phyloP scores from a whole-genome alignment of 2,329 filamentous ascomycete species.

The Aspergillus awamori region DNA sequence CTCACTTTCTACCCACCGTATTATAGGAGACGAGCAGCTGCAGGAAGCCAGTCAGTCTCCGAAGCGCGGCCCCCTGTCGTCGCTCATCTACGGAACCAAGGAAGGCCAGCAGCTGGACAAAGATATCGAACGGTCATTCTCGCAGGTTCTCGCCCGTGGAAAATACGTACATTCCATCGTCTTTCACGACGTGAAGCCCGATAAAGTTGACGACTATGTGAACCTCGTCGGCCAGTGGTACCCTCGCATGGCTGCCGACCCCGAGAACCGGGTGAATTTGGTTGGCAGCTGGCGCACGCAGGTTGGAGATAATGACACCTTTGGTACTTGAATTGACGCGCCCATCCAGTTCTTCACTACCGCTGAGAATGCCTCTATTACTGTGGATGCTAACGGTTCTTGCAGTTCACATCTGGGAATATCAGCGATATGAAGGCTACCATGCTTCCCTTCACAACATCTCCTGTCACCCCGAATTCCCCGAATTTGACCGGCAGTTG shows the following conservation, averaged over 20 bases:
- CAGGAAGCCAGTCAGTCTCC: constrained; percentile 62
- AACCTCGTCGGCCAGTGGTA: constrained; percentile 90
- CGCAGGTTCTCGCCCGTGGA: constrained; percentile 87
- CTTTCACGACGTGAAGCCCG: constrained; percentile 92
- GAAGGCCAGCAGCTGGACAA: constrained; percentile 92
- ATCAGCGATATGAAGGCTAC: constrained; percentile 95
- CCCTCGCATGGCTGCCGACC: constrained; percentile 78
- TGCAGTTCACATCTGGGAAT: constrained; percentile 98
- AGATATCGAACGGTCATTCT: constrained; percentile 95
- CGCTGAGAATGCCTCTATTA: neutral
- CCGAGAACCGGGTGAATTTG: constrained; percentile 91
- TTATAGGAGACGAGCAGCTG: constrained; percentile 59
- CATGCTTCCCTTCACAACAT: constrained; percentile 89
- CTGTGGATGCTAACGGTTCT: constrained; percentile 31
- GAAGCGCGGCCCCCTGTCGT: constrained; percentile 75
- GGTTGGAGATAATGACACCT: constrained; percentile 95
- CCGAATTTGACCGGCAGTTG: constrained; percentile 80
- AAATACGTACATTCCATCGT: constrained; percentile 99
- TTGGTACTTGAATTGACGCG: constrained; percentile 64
- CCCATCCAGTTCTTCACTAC: neutral
- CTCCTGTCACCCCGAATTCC: constrained; percentile 77
- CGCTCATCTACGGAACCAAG: constrained; percentile 94
- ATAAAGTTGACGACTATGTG: constrained; percentile 93
- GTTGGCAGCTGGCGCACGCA: constrained; percentile 98
- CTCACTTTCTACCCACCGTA: constrained; percentile 61